phyloP scores from a whole-genome alignment of 805 yeast species.

The Ogataea wickerhamii region DNA sequence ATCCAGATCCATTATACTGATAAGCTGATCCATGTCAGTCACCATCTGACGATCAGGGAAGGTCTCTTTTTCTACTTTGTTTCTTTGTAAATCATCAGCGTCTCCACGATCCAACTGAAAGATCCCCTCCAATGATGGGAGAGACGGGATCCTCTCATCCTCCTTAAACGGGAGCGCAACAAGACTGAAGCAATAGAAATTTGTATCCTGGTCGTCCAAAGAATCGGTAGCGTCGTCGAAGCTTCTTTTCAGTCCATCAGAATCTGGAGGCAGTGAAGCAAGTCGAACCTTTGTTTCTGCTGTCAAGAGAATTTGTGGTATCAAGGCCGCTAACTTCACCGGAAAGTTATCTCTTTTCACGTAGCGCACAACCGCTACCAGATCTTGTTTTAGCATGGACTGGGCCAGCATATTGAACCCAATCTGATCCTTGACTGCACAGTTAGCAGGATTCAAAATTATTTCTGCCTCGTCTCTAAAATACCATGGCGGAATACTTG shows the following conservation, averaged over 20 bases:
- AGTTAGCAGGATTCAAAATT: conserved; percentile 30
- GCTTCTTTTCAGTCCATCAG: conserved; percentile 18
- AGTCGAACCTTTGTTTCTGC: conserved; percentile 15
- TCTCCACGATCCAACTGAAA: conserved; percentile 21
- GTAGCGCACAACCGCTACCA: conserved; percentile 59
- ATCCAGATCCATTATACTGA: conserved; percentile 44
- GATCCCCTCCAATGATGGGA: conserved; percentile 38
- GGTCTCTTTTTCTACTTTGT: conserved; percentile 23
- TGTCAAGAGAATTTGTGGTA: conserved; percentile 41
- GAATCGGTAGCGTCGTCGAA: conserved; percentile 13
- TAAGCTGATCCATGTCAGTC: conserved; percentile 39
- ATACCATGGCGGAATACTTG: conserved; percentile 53
- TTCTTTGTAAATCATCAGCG: conserved; percentile 10
- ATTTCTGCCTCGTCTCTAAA: conserved; percentile 56
- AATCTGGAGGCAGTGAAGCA: conserved; percentile 4
- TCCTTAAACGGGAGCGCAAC: conserved; percentile 68
- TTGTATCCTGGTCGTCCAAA: conserved; percentile 18
- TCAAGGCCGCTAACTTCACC: conserved; percentile 48
- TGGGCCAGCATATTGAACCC: conserved; percentile 49
- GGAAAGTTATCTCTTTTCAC: conserved; percentile 50
- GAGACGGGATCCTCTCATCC: conserved; percentile 60
- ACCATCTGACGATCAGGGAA: conserved; percentile 39
- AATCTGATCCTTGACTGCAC: conserved; percentile 32
- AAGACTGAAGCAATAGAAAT: conserved; percentile 43
- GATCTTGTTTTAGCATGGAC: conserved; percentile 44